Conservation (phyloP, 768 basidiomycete genomes). For the Tricholoma hemisulphureum region DNA sequence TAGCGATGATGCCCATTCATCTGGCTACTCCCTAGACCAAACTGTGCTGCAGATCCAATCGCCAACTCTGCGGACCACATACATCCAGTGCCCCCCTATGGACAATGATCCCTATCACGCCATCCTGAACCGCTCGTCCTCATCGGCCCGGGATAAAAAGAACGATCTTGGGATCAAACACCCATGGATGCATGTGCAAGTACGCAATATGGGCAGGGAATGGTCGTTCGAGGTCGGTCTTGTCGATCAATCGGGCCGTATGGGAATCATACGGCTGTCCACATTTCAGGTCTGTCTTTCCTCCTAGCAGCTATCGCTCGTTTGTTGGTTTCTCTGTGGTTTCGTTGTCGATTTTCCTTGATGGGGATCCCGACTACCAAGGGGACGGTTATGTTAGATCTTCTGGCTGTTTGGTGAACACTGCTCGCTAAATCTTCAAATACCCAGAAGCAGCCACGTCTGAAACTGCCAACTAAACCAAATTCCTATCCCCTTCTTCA, state of each 20-base stretch:
- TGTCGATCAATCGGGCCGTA: slow-evolving; percentile 58
- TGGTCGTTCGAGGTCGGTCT: slow-evolving; percentile 79
- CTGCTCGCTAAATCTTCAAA: not conserved
- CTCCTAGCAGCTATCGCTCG: not conserved
- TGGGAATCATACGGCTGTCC: slow-evolving; percentile 64
- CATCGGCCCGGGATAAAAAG: slow-evolving; percentile 11
- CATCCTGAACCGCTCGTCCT: not conserved
- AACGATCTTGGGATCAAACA: slow-evolving; percentile 58
- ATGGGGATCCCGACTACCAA: slow-evolving; percentile 1
- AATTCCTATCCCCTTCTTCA: slow-evolving; percentile 58
- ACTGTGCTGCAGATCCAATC: slow-evolving; percentile 80
- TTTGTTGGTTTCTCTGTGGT: not conserved
- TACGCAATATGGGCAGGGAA: slow-evolving; percentile 61
- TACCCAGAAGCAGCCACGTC: slow-evolving; percentile 51
- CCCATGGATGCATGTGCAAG: slow-evolving; percentile 75
- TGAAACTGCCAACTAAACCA: slow-evolving; percentile 38
- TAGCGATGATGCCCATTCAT: slow-evolving; percentile 26
- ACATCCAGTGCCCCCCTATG: slow-evolving; percentile 58
- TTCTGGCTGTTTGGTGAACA: not conserved
- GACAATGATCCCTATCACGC: slow-evolving; percentile 6
- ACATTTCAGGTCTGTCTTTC: slow-evolving; percentile 70
- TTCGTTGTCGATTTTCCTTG: not conserved
- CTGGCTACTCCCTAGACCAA: slow-evolving; percentile 48
- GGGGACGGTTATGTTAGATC: not conserved
- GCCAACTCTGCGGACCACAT: slow-evolving; percentile 66